Conservation (phyloP, 2,329 filamentous ascomycete genomes). For the Fonsecaea pedrosoi region DNA sequence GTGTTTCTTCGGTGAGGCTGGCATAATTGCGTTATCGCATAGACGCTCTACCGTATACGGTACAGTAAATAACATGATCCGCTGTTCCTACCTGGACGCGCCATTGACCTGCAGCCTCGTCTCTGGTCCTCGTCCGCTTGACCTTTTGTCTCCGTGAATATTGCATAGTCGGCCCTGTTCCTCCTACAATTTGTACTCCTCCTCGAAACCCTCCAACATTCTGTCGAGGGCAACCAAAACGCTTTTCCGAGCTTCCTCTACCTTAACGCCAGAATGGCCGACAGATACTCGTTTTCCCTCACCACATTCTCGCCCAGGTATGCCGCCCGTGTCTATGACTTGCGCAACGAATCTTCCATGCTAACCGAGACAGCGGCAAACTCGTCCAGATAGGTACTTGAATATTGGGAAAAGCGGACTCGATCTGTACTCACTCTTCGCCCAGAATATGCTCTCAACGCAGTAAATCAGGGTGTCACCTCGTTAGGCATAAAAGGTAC, state of each 20-base stretch:
- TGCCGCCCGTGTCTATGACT: constrained; percentile 47
- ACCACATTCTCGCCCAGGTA: constrained; percentile 99
- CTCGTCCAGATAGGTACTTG: constrained; percentile 91
- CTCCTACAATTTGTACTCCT: not conserved
- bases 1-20: not conserved
- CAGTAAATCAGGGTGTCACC: constrained; percentile 98
- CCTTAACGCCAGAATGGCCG: constrained; percentile 72
- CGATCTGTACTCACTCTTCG: constrained; percentile 37
- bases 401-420: constrained; percentile 30
- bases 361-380: constrained; percentile 78
- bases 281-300: constrained; percentile 98
- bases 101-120: constrained; percentile 28
- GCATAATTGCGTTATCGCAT: not conserved
- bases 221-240: not conserved
- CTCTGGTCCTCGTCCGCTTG: constrained; percentile 10
- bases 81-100: constrained; percentile 12
- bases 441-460: constrained; percentile 97
- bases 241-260: not conserved
- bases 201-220: not conserved
- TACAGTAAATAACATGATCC: not conserved
- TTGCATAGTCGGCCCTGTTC: not conserved
- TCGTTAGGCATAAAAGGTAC: constrained; percentile 97
- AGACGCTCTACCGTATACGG: not conserved
- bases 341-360: constrained; percentile 29
- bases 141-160: not conserved